Conservation (phyloP, 768 basidiomycete species). For the Tephrocybe sp. region DNA sequence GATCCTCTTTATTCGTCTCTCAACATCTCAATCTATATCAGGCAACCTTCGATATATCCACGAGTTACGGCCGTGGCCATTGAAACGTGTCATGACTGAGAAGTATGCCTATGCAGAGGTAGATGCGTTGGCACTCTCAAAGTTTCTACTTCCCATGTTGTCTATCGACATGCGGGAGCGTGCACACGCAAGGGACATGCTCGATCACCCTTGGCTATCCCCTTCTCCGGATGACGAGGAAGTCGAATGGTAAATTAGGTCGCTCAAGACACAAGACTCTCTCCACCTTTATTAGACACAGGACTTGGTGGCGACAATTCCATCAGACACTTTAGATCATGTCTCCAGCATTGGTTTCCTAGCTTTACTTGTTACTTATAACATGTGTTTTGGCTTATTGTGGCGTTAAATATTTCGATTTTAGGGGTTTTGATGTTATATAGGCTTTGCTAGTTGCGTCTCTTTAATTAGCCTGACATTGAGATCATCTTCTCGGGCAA, state of each 20-base stretch:
- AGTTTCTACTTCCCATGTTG: conserved; percentile 78
- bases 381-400: too few species aligned
- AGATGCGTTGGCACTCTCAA: conserved; percentile 60
- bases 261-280: too few species aligned
- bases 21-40: conserved; percentile 20
- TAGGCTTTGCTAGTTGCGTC: too few species aligned
- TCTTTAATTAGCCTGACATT: too few species aligned
- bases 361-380: too few species aligned
- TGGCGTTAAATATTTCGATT: too few species aligned
- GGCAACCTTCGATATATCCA: conserved; percentile 73
- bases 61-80: conserved; percentile 77
- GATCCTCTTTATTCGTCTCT: not conserved
- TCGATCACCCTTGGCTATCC: conserved; percentile 73
- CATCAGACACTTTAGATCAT: too few species aligned
- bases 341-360: too few species aligned
- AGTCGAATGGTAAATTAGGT: conserved; percentile 53
- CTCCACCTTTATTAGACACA: too few species aligned
- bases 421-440: too few species aligned
- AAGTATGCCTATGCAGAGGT: conserved; percentile 74
- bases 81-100: conserved; percentile 83
- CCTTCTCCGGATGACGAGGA: conserved; percentile 38
- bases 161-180: conserved; percentile 67
- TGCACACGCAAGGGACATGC: conserved; percentile 69
- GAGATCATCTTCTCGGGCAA: too few species aligned
- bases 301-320: too few species aligned